Percentiles rank a stretch among this genome's conserved stretches.
Evolutionary conservation across 805 yeast genomes (phyloP).

Genomic region (Starmerella powellii): DNA sequence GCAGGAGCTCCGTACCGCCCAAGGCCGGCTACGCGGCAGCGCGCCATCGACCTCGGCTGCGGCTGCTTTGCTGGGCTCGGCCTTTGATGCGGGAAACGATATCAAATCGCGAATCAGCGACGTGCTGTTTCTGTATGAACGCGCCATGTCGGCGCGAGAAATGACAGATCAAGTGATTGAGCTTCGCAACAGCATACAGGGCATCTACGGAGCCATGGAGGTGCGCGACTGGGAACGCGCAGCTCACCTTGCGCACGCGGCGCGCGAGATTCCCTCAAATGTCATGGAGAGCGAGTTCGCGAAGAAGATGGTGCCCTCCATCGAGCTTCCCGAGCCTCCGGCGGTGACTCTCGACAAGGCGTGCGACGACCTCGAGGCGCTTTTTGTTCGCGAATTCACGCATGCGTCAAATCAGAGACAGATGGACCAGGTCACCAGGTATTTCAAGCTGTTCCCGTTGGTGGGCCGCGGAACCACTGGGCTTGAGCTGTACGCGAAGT

Average conservation of each 20-base stretch:
- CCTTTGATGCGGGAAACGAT: conserved; percentile 10
- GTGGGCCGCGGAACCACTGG: conserved; percentile 65
- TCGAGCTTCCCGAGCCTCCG: conserved; percentile 77
- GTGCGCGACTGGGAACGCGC: conserved; percentile 65
- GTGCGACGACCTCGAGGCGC: conserved; percentile 43
- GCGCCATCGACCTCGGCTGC: conserved; percentile 13
- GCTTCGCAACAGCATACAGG: conserved; percentile 53
- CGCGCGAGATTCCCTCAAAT: conserved; percentile 42
- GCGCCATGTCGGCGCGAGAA: conserved; percentile 48
- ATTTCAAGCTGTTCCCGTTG: conserved; percentile 78
- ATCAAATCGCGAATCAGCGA: conserved; percentile 9
- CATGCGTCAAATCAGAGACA: conserved; percentile 56
- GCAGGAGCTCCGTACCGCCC: conserved; percentile 11
- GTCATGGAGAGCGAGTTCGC: conserved; percentile 58
- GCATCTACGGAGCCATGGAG: conserved; percentile 57
- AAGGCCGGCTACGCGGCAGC: conserved; percentile 8
- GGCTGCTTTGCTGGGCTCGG: conserved; percentile 10
- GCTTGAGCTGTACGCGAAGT: conserved; percentile 66
- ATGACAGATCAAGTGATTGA: conserved; percentile 55
- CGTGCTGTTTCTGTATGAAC: conserved; percentile 21
- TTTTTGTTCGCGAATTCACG: conserved; percentile 53
- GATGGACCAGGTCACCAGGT: conserved; percentile 59
- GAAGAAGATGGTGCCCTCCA: conserved; percentile 68
- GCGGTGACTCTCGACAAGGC: conserved; percentile 43
- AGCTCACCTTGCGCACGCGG: conserved; percentile 49